Evolutionary conservation across 1,284 basidiomycete genomes (phyloP).

Genomic region (Coniferiporia weirii): DNA sequence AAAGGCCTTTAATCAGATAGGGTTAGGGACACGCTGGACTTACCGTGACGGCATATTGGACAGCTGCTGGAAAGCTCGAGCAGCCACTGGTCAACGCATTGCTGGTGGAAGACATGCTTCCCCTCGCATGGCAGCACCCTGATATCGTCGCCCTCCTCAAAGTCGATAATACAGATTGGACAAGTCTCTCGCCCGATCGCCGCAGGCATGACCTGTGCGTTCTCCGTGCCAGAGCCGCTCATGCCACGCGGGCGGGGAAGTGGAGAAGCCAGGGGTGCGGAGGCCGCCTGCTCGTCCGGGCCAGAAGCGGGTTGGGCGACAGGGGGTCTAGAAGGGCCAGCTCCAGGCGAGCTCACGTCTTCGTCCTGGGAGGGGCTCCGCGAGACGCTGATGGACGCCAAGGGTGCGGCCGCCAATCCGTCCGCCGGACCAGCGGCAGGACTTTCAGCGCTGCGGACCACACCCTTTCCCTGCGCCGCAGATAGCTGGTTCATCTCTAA

Average conservation of each 20-base stretch:
- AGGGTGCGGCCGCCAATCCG: background rate
- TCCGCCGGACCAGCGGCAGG: background rate
- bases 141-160: slow-evolving; percentile 88
- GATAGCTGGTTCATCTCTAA: slow-evolving; percentile 10
- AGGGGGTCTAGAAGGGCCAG: slow-evolving; percentile 6
- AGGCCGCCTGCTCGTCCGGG: background rate
- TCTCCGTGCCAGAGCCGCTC: slow-evolving; percentile 12
- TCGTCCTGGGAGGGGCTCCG: slow-evolving; percentile 3
- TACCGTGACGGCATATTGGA: slow-evolving; percentile 86
- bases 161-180: slow-evolving; percentile 91
- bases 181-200: slow-evolving; percentile 79
- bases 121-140: slow-evolving; percentile 86
- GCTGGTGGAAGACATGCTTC: slow-evolving; percentile 82
- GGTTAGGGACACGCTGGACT: slow-evolving; percentile 20
- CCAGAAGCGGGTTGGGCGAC: background rate
- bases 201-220: slow-evolving; percentile 47
- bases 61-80: slow-evolving; percentile 86
- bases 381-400: background rate
- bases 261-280: background rate
- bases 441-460: background rate
- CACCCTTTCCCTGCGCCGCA: background rate
- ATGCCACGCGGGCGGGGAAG: background rate
- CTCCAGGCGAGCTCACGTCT: slow-evolving; percentile 11
- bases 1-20: background rate
- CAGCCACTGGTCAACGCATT: slow-evolving; percentile 83